phyloP scores from a whole-genome alignment of 2,329 filamentous ascomycete species.

The Botrytis pseudocinerea region DNA sequence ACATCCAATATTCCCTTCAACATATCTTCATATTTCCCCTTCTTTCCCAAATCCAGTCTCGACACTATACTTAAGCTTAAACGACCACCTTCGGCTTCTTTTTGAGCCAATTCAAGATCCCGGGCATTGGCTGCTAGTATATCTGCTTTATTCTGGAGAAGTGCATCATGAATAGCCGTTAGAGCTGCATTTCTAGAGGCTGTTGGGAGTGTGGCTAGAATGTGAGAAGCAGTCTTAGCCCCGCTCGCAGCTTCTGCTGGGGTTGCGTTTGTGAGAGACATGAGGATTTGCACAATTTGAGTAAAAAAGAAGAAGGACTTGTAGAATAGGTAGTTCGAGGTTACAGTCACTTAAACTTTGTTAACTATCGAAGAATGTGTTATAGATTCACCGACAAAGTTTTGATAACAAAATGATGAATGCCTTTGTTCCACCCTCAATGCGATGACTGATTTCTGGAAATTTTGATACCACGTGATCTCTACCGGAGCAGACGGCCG shows the following conservation, averaged over 20 bases:
- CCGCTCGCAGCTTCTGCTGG: slow-evolving; percentile 74
- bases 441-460: slow-evolving; percentile 15
- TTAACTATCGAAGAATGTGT: background rate
- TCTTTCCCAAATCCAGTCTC: slow-evolving; percentile 79
- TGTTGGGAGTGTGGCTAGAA: slow-evolving; percentile 76
- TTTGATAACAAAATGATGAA: background rate
- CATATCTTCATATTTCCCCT: slow-evolving; percentile 98
- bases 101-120: slow-evolving; percentile 74
- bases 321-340: background rate
- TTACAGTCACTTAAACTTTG: no score
- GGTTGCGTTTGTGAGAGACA: slow-evolving; percentile 88
- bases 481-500: background rate
- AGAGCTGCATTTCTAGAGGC: slow-evolving; percentile 81
- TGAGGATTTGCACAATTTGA: slow-evolving; percentile 42
- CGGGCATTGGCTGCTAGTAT: slow-evolving; percentile 85
- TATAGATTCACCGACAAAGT: background rate
- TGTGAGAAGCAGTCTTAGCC: slow-evolving; percentile 79
- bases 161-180: slow-evolving; percentile 76
- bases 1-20: slow-evolving; percentile 92
- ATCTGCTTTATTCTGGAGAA: slow-evolving; percentile 65
- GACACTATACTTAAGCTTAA: slow-evolving; percentile 83
- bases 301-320: background rate
- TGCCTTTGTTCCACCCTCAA: background rate
- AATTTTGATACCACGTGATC: slow-evolving; percentile 5
- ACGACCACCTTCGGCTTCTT: slow-evolving; percentile 71